A percentile compares a stretch with the other conserved stretches of the same genome.
Conservation (phyloP, 1,284 basidiomycete species). For the Phellinidium pouzarii region DNA sequence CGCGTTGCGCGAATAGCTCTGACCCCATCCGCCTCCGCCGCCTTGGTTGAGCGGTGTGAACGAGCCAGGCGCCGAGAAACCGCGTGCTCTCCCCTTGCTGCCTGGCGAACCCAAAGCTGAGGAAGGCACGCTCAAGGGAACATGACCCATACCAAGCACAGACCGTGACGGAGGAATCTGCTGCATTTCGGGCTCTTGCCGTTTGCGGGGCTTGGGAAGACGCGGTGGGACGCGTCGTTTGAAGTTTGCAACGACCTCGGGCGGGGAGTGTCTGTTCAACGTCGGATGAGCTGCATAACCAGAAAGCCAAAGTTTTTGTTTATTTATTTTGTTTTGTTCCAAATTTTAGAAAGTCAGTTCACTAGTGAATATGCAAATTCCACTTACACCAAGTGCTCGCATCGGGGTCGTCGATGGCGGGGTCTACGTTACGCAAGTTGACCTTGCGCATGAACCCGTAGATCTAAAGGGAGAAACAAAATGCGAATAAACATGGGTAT, state of each 20-base stretch:
- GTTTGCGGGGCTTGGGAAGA: conserved; percentile 73
- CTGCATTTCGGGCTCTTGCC: conserved; percentile 57
- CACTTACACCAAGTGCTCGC: conserved; percentile 89
- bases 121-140: conserved; percentile 52
- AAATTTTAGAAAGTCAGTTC: conserved; percentile 4
- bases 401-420: conserved; percentile 86
- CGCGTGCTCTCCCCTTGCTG: conserved; percentile 55
- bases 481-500: conserved; percentile 24
- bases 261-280: conserved; percentile 78
- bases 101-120: conserved; percentile 37
- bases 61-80: conserved; percentile 73
- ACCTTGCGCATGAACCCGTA: conserved; percentile 95
- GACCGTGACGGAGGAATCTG: conserved; percentile 64
- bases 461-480: conserved; percentile 48
- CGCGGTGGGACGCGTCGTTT: conserved; percentile 91
- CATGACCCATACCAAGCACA: conserved; percentile 55
- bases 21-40: conserved; percentile 48
- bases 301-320: conserved; percentile 19
- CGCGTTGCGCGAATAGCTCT: conserved; percentile 56
- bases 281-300: conserved; percentile 68
- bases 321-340: too few species aligned
- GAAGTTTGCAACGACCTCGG: conserved; percentile 83
- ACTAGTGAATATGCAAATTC: neutral
- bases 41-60: conserved; percentile 60
- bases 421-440: conserved; percentile 86